Evolutionary conservation across 1,139 yeast genomes (phyloP), one percentile per base, ranked within the genome.

Genomic region (Suhomyces taliae): DNA sequence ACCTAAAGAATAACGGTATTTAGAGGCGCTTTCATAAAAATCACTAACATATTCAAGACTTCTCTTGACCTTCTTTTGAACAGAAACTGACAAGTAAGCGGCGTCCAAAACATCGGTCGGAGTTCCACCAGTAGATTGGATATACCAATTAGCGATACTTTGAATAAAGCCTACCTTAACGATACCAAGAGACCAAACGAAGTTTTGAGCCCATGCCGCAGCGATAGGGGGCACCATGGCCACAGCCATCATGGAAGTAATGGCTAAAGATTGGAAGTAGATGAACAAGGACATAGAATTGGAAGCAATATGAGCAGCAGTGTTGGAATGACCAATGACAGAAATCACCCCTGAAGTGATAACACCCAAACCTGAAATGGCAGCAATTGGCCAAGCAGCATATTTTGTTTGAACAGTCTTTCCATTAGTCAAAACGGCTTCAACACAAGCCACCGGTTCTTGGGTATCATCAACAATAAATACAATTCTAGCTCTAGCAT

Each of bases 351-450:
- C 96, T 1, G 97, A 88, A 6, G 95, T 85, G 45, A 90, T 67
- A 38, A 93, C 80, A 52, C 98, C 98, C 41, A 89, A 66, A 42
- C 96, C 95, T 2, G 97, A 82, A 39, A 93, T 80, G 19, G 91
- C 95, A 7, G 97, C 98, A 57, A 93, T 87, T 26, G 96, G 96
- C 99, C 99, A 95, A 8, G 96, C 81, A 6, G 97, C 99, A 57
- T 89, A 90, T 60, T 83, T 84, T 31, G 97, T 90, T 66, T 91
- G 96, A 34, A 93, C 99, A 1, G 99, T 90, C 63, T 88, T 90
- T 50, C 93, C 97, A 67, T 95, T 93, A 29, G 88, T 71, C 52
- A 93, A 75, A 24, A 83, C 78, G 0, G 98, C 97, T 64, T 88
- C 91, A 9, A 95, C 96, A 78, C 99, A 93, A 2, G 99, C 99